Base-by-base conservation (phyloP, 1,284 basidiomycete species). In the Xerocomus nothofagi region DNA sequence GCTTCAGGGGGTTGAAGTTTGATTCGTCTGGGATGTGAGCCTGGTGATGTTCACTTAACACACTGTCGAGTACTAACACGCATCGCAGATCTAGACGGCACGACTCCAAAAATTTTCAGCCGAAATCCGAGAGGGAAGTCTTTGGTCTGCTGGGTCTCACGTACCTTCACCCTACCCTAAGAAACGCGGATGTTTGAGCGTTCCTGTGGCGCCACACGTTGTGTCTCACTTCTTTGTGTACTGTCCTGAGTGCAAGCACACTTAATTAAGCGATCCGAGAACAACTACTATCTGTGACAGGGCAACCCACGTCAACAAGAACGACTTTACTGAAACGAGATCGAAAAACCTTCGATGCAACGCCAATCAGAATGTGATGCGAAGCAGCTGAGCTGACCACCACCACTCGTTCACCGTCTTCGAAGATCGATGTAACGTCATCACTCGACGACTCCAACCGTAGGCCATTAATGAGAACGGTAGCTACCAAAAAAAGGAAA, bases 21-120 rank as follows among this genome's bases (percentile, higher is more conserved):
- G 88, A 91, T 66, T 89, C 86, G 58, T 81, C 81, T 9, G 87
- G 85, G 46, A 78, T 90, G 87, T 87, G 61, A 67, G 82, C 67
- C 12, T 14, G 29, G 49, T 44, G 42, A 21, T 27, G 34, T 24
- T 27, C 30, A 60, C 53, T 39, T 53, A 40, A n/a, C 48, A 27
- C 32, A 20, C 31, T 48, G 49, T 26, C 26, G n/a, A n/a, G n/a
- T n/a, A 43, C 41, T 40, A 6, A 34, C 23, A 39, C 33, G n/a
- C 45, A n/a, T n/a, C 39, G 38, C 20, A 45, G 62, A 53, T 89
- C 79, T 1, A 74, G 84, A 44, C 72, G 79, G n/a, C 76, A 78
- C 37, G 82, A 89, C 62, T 81, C 82, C 10, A 79, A 78, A 56
- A 61, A 70, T 5, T 78, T 82, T 52, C 71, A 72, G 41, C 83